These are phyloP conservation scores for Vachellia pachyceras DNA, from an alignment of 306 rosid genomes.

Conservation along the genomic window DNA sequence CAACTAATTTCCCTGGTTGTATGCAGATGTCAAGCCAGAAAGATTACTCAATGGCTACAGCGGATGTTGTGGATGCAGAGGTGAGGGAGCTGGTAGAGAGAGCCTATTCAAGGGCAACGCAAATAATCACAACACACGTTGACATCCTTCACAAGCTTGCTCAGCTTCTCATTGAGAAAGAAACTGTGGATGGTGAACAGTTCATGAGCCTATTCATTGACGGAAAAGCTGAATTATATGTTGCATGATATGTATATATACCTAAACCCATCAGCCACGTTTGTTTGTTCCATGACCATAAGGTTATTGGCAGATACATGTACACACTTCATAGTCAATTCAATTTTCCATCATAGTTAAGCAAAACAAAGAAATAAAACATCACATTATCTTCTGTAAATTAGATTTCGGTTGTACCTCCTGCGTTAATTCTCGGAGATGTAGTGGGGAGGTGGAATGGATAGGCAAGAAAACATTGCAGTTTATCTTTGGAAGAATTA, in stretches of 20 bases:
- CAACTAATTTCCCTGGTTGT: neutral
- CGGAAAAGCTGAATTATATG: slow-evolving; percentile 89
- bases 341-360: slow-evolving; percentile 53
- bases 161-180: slow-evolving; percentile 90
- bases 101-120: slow-evolving; percentile 78
- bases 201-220: slow-evolving; percentile 89
- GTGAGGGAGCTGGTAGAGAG: slow-evolving; percentile 93
- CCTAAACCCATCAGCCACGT: slow-evolving; percentile 29
- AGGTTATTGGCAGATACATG: slow-evolving; percentile 48
- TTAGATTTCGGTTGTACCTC: slow-evolving; percentile 20
- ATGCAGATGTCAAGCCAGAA: slow-evolving; percentile 74
- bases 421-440: slow-evolving; percentile 18
- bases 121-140: slow-evolving; percentile 77
- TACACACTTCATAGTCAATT: slow-evolving; percentile 55
- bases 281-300: slow-evolving; percentile 51
- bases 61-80: slow-evolving; percentile 80
- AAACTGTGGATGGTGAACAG: slow-evolving; percentile 95
- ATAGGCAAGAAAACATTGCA: neutral
- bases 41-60: slow-evolving; percentile 89
- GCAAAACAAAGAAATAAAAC: neutral
- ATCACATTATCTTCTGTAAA: slow-evolving; percentile 30
- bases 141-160: slow-evolving; percentile 98
- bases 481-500: no score
- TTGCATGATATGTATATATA: slow-evolving; percentile 45
- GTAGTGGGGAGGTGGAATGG: neutral